A percentile compares a stretch with the other conserved stretches of the same genome.
Conservation (phyloP, 2,329 filamentous ascomycete species). For the Aureobasidium namibiae region DNA sequence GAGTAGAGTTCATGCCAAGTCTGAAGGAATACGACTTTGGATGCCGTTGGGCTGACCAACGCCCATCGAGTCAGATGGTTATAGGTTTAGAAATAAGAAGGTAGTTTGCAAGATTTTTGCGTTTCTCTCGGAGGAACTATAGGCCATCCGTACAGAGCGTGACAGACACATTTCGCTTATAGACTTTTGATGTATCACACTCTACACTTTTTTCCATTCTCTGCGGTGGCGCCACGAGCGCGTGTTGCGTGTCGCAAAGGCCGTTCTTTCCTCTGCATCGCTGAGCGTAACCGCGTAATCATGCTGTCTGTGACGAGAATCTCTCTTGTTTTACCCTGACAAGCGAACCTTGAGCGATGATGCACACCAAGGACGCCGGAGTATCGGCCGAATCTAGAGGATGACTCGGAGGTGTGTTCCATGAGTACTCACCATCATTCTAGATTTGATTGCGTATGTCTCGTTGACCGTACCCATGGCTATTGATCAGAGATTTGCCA, state of each 20-base stretch:
- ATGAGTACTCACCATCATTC: neutral
- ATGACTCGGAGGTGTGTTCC: neutral
- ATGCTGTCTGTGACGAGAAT: too few species aligned
- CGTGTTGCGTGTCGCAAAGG: neutral
- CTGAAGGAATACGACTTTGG: neutral
- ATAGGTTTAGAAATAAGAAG: neutral
- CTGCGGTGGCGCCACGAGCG: neutral
- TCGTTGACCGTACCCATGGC: neutral
- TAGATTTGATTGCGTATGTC: neutral
- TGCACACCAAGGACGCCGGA: neutral
- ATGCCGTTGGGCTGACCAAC: neutral
- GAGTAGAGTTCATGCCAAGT: slow-evolving; percentile 1
- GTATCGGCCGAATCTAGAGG: neutral
- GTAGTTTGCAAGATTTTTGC: neutral
- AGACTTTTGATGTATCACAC: slow-evolving; percentile 5
- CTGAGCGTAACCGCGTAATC: neutral
- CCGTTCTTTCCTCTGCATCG: neutral
- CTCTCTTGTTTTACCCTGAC: too few species aligned
- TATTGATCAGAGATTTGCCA: neutral
- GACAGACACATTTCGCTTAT: neutral
- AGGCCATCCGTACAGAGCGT: neutral
- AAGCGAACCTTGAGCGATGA: neutral
- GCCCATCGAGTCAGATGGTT: neutral
- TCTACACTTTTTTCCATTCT: neutral
- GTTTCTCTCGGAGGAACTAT: neutral